phyloP scores from a whole-genome alignment of 2,329 filamentous ascomycete genomes.

The Trichophaea hybrida region DNA sequence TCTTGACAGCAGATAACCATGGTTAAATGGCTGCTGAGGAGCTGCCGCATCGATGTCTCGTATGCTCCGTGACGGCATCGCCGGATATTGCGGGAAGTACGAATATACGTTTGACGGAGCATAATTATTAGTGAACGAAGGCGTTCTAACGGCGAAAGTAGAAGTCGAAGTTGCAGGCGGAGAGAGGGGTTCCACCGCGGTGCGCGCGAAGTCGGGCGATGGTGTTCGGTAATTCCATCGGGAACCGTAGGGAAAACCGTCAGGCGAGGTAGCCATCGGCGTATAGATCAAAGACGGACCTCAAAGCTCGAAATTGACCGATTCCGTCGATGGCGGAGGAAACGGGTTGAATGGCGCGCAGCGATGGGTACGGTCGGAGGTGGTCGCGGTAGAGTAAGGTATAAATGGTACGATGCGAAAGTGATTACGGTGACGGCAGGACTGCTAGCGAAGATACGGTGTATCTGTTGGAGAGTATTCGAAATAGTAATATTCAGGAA shows the following conservation, averaged over 20 bases:
- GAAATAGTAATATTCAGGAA: neutral
- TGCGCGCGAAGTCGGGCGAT: conserved; percentile 22
- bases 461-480: neutral
- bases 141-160: neutral
- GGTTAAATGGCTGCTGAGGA: neutral
- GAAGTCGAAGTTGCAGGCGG: conserved; percentile 7
- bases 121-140: neutral
- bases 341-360: neutral
- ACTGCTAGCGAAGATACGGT: neutral
- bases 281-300: conserved; percentile 1
- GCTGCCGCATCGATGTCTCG: neutral
- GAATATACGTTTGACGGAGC: neutral
- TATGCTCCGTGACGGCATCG: neutral
- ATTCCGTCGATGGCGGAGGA: conserved; percentile 1
- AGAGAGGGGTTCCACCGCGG: conserved; percentile 21
- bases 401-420: neutral
- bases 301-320: conserved; percentile 8
- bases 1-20: neutral
- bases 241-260: conserved; percentile 13
- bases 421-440: neutral
- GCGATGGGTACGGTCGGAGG: neutral
- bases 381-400: conserved; percentile 2
- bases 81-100: neutral
- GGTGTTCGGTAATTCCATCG: conserved; percentile 23
- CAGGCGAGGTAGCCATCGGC: conserved; percentile 18